A percentile compares a stretch with the other conserved stretches of the same genome.
phyloP scores from a whole-genome alignment of 108 stramenopile species.

The Cyclotella baltica region DNA sequence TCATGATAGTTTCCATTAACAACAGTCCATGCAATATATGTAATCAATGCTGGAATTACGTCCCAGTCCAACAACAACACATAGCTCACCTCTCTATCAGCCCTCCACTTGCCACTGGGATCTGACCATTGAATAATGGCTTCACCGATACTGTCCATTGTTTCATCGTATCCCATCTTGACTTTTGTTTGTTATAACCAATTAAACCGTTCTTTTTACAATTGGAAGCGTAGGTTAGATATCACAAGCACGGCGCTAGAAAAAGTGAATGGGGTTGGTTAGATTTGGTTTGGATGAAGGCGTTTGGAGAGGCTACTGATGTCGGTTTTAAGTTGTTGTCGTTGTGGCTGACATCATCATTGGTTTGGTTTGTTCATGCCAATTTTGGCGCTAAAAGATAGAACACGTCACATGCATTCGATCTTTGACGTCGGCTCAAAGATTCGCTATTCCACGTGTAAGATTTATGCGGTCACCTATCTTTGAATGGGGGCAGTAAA shows the following conservation, averaged over 20 bases:
- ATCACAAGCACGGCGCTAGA: too few species aligned
- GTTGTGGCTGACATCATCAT: too few species aligned
- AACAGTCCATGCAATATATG: not conserved
- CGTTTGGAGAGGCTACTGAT: too few species aligned
- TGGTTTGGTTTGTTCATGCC: not conserved
- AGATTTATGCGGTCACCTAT: not conserved
- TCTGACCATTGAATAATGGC: constrained; percentile 81
- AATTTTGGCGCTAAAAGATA: not conserved
- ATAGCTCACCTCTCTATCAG: constrained; percentile 67
- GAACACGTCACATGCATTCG: not conserved
- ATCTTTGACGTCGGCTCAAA: not conserved
- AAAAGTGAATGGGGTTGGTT: too few species aligned
- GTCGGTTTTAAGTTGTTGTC: too few species aligned
- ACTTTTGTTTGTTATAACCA: too few species aligned
- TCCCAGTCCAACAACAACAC: not conserved
- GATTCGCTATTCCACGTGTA: not conserved
- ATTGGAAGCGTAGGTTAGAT: too few species aligned
- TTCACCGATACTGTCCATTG: constrained; percentile 73
- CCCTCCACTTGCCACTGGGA: constrained; percentile 68
- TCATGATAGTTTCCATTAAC: not conserved
- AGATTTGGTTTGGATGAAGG: too few species aligned
- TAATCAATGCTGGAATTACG: not conserved
- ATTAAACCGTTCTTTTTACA: too few species aligned
- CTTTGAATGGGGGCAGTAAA: too few species aligned
- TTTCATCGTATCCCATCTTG: constrained; percentile 66